phyloP scores from a whole-genome alignment of 192 early-diverging fungal species.

The Backusella parvicylindrica region DNA sequence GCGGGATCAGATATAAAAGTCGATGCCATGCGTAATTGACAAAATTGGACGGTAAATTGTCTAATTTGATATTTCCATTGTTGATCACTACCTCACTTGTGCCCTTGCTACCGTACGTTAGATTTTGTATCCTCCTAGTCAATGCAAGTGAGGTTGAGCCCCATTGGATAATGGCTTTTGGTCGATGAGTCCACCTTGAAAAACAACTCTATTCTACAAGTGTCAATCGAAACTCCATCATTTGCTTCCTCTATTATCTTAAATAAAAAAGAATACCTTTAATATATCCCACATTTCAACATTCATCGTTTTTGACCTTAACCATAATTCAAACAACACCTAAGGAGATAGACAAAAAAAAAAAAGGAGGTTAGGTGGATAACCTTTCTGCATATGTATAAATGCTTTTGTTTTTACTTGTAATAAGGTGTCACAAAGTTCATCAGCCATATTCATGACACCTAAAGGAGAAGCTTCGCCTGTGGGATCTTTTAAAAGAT shows the following conservation, averaged over 20 bases:
- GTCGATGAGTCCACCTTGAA: slow-evolving; percentile 70
- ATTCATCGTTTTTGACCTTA: slow-evolving; percentile 59
- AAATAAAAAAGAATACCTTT: slow-evolving; percentile 37
- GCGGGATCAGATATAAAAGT: slow-evolving; percentile 54
- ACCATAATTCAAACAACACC: slow-evolving; percentile 76
- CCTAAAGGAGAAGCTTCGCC: slow-evolving; percentile 23
- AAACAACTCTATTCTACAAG: slow-evolving; percentile 39
- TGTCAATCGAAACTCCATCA: no score
- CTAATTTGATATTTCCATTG: slow-evolving; percentile 52
- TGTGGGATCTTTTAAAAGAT: slow-evolving; percentile 58
- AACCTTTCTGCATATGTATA: not conserved
- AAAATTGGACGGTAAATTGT: slow-evolving; percentile 58
- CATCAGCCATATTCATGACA: slow-evolving; percentile 64
- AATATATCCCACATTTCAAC: slow-evolving; percentile 81
- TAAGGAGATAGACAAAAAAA: slow-evolving; percentile 14
- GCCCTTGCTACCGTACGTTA: slow-evolving; percentile 69
- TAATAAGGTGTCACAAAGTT: slow-evolving; percentile 70
- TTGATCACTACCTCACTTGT: slow-evolving; percentile 54
- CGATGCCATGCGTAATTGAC: slow-evolving; percentile 73
- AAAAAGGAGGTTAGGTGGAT: not conserved
- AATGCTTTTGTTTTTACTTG: slow-evolving; percentile 40
- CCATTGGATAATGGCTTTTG: slow-evolving; percentile 75
- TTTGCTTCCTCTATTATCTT: not conserved
- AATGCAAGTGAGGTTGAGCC: slow-evolving; percentile 63
- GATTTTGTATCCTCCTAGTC: slow-evolving; percentile 60